Evolutionary conservation across 768 basidiomycete genomes (phyloP).

Genomic region (Chalciporus chontae): DNA sequence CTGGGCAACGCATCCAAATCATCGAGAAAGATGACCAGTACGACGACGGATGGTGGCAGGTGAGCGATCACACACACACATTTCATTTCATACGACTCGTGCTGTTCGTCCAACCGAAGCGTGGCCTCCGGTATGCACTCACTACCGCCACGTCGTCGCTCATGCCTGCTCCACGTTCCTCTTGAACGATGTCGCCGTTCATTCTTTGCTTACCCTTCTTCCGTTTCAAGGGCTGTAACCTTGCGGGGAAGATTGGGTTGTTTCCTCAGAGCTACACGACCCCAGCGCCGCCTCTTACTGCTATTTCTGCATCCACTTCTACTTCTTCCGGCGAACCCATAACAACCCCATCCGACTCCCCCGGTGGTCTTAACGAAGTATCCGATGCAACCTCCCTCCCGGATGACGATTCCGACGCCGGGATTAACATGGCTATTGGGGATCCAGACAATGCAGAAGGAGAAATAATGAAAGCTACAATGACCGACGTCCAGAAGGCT

Average conservation of each 20-base stretch:
- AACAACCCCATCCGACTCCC: conserved; percentile 20
- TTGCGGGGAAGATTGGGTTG: conserved; percentile 77
- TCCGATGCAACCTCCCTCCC: conserved; percentile 37
- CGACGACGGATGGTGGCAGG: conserved; percentile 96
- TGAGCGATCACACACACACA: conserved; percentile 22
- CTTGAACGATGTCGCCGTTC: conserved; percentile 22
- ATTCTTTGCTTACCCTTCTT: conserved; percentile 21
- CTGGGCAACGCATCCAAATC: conserved; percentile 86
- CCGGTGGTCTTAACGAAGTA: conserved; percentile 49
- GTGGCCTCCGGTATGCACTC: conserved; percentile 5
- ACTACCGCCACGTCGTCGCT: conserved; percentile 6
- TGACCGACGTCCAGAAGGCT: conserved; percentile 88
- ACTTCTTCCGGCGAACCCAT: conserved; percentile 24
- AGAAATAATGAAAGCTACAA: conserved; percentile 79
- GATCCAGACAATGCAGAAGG: conserved; percentile 30
- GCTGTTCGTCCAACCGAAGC: background rate
- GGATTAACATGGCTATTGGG: conserved; percentile 25
- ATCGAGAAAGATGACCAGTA: conserved; percentile 92
- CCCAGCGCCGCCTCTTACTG: conserved; percentile 41
- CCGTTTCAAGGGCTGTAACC: conserved; percentile 69
- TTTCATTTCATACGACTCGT: conserved; percentile 10
- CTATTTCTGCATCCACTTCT: conserved; percentile 26
- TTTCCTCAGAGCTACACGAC: conserved; percentile 91
- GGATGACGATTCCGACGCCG: conserved; percentile 21
- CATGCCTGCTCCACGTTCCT: conserved; percentile 17